phyloP scores from a whole-genome alignment of 106 monocot genomes.

The Platanthera zijinensis region DNA sequence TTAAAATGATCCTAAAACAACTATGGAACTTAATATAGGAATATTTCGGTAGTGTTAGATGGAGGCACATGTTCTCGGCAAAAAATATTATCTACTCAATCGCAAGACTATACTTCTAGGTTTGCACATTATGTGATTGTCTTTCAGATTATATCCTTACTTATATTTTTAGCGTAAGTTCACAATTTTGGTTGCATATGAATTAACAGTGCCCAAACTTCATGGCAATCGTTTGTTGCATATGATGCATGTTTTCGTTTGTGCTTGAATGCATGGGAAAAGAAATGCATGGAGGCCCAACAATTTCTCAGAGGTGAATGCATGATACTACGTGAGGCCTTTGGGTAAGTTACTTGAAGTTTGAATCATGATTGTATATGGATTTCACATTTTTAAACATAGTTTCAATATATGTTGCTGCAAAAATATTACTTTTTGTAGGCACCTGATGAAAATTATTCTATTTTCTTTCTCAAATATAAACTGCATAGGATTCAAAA shows the following conservation, averaged over 20 bases:
- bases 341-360: conserved; percentile 48
- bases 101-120: conserved; percentile 38
- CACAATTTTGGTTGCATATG: neutral
- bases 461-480: neutral
- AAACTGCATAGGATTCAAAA: conserved; percentile 52
- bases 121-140: conserved; percentile 12
- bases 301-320: conserved; percentile 92
- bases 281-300: conserved; percentile 71
- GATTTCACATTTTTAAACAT: neutral
- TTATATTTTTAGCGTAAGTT: neutral
- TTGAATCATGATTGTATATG: neutral
- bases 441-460: neutral
- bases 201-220: conserved; percentile 62
- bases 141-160: neutral
- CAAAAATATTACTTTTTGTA: neutral
- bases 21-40: conserved; percentile 16
- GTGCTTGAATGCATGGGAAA: conserved; percentile 88
- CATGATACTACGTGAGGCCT: conserved; percentile 62
- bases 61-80: conserved; percentile 13
- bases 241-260: conserved; percentile 95
- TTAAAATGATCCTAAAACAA: neutral
- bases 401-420: neutral
- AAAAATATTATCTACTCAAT: conserved; percentile 27
- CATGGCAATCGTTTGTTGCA: conserved; percentile 92
- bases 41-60: conserved; percentile 25